Evolutionary conservation across 192 early-diverging fungal genomes (phyloP), one percentile per base, ranked within the genome.

Genomic region (Linnemannia zychae): DNA sequence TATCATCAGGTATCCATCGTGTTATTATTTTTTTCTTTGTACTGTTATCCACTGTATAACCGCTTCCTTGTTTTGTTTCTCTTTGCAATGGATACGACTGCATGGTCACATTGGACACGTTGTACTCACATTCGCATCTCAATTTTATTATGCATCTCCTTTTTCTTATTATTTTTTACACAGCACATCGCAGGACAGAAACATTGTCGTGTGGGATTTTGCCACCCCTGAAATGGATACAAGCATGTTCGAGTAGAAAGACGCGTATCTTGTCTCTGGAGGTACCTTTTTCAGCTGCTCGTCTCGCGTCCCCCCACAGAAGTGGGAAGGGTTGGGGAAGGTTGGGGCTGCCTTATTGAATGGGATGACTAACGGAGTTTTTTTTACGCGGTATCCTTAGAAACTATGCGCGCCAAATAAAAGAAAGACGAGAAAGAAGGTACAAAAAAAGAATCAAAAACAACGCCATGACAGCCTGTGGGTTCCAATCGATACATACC

Each of bases 1-100:
- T 72, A 97, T 99, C 71, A 93, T 99, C 71, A 95, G 91, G 91
- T 91, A 75, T 69, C 24, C 18, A 38, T 31, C 50, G 50, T 34
- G 17, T 36, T 34, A 4, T 34, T 22, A 0, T 44, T 48, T 15
- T 67, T 65, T 16, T 76, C 7, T 20, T 9, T 74, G 7, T 24
- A 7, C 34, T 5, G 22, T 65, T 74, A 6, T n/a, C n/a, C n/a
- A n/a, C n/a, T n/a, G n/a, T n/a, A n/a, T n/a, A n/a, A n/a, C n/a
- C n/a, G n/a, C n/a, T n/a, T n/a, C n/a, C n/a, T n/a, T 24, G 22
- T 7, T n/a, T 0, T 20, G 31, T 11, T 24, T 37, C 2, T 20
- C 18, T 60, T 65, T 40, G 44, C 15, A n/a, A 57, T 33, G 24
- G 44, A 46, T n/a, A 60, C 28, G 57, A 60, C 57, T 24, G 13